These are phyloP conservation scores for Bonia amplexicaulis DNA, from an alignment of 176 grass and related monocot genomes.

Conservation along the genomic window DNA sequence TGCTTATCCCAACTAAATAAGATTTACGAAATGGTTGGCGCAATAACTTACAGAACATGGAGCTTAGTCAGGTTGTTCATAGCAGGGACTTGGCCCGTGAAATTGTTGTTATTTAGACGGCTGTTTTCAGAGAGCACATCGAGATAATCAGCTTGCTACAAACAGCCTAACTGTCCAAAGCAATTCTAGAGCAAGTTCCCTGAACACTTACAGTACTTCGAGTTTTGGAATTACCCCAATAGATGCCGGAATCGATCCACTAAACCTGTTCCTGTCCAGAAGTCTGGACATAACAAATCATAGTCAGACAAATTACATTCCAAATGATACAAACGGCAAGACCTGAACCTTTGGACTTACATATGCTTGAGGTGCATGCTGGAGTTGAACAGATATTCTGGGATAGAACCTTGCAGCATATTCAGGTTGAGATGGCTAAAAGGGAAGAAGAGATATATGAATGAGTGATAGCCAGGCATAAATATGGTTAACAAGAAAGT, in stretches of 20 bases:
- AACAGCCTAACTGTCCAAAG: neutral
- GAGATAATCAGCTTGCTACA: constrained; percentile 22
- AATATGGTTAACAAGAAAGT: neutral
- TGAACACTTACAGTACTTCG: constrained; percentile 76
- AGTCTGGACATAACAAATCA: constrained; percentile 42
- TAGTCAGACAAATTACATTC: neutral
- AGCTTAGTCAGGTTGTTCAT: constrained; percentile 49
- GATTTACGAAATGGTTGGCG: neutral
- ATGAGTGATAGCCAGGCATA: neutral
- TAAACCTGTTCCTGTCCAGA: constrained; percentile 62
- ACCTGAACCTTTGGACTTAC: constrained; percentile 43
- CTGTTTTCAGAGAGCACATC: constrained; percentile 33
- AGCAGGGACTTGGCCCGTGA: constrained; percentile 39
- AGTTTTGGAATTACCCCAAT: constrained; percentile 43
- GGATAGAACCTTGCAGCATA: constrained; percentile 49
- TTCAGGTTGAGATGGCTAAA: constrained; percentile 77
- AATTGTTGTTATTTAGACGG: constrained; percentile 50
- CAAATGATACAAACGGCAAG: neutral
- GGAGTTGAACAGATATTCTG: constrained; percentile 60
- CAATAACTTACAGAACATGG: constrained; percentile 52
- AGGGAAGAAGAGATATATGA: neutral
- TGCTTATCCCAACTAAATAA: neutral
- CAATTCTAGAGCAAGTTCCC: neutral
- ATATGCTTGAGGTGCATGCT: constrained; percentile 52
- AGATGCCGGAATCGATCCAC: constrained; percentile 50